Evolutionary conservation across 805 yeast genomes (phyloP).

Genomic region (Cyberlindnera mississippiensis): DNA sequence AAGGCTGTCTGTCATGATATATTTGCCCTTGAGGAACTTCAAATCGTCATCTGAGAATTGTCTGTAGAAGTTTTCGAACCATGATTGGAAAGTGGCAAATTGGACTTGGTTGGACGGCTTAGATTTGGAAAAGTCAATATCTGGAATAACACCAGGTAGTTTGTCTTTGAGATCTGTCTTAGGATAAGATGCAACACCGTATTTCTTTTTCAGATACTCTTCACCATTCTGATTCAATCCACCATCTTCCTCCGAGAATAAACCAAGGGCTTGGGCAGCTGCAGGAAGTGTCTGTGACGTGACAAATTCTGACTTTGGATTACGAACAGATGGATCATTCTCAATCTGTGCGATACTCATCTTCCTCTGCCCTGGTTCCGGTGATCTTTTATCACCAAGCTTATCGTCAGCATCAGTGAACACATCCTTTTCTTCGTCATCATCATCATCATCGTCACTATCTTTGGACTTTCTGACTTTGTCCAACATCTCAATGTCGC

Average conservation of each 20-base stretch:
- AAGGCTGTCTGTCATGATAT: constrained; percentile 48
- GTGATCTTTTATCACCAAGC: background rate
- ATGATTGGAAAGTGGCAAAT: constrained; percentile 79
- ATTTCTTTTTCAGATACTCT: constrained; percentile 69
- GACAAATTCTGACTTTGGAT: constrained; percentile 76
- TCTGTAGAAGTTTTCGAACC: constrained; percentile 81
- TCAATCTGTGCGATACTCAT: constrained; percentile 32
- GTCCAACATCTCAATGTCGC: constrained; percentile 1
- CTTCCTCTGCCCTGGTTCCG: constrained; percentile 13
- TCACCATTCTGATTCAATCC: constrained; percentile 65
- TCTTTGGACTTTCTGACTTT: background rate
- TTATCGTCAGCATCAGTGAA: constrained; percentile 19
- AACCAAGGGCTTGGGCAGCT: constrained; percentile 59
- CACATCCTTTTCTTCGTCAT: constrained; percentile 12
- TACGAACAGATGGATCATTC: constrained; percentile 56
- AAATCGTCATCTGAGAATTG: constrained; percentile 77
- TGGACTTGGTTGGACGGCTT: constrained; percentile 91
- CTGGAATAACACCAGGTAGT: constrained; percentile 87
- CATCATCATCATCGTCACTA: constrained; percentile 6
- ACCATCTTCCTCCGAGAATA: constrained; percentile 55
- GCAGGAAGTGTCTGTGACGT: constrained; percentile 63
- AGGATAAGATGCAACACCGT: constrained; percentile 91
- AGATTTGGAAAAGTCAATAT: constrained; percentile 75
- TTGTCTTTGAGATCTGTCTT: constrained; percentile 65
- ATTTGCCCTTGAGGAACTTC: constrained; percentile 60